Conservation (phyloP, 2,329 filamentous ascomycete genomes). For the Ascosphaera apis region DNA sequence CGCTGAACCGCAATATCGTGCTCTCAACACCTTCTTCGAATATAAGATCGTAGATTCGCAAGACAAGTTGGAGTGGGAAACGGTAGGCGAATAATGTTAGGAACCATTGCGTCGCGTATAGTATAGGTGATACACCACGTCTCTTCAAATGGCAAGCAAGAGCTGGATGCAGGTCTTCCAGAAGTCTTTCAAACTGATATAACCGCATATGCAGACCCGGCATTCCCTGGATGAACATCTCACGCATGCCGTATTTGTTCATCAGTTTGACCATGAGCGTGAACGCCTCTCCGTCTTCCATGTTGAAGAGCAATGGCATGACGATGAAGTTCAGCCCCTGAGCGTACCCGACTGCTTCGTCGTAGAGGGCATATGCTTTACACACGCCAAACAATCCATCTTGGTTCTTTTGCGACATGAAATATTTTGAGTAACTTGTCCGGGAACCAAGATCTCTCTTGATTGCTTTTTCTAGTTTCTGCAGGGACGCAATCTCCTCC, state of each 20-base stretch:
- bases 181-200: slow-evolving; percentile 80
- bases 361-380: slow-evolving; percentile 90
- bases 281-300: slow-evolving; percentile 95
- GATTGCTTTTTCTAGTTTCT: slow-evolving; percentile 78
- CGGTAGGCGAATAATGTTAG: slow-evolving; percentile 95
- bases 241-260: slow-evolving; percentile 85
- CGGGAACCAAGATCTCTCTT: slow-evolving; percentile 73
- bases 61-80: slow-evolving; percentile 84
- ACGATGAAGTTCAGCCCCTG: slow-evolving; percentile 98
- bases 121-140: slow-evolving; percentile 63
- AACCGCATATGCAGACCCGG: slow-evolving; percentile 79
- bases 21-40: slow-evolving; percentile 71
- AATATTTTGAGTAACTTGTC: slow-evolving; percentile 92
- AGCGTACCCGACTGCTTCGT: slow-evolving; percentile 84
- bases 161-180: slow-evolving; percentile 85
- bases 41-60: slow-evolving; percentile 90
- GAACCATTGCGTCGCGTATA: slow-evolving; percentile 98
- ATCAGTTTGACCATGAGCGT: slow-evolving; percentile 80
- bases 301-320: slow-evolving; percentile 93
- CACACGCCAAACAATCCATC: slow-evolving; percentile 88
- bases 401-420: slow-evolving; percentile 72
- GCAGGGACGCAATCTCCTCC: slow-evolving; percentile 48
- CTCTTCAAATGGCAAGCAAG: slow-evolving; percentile 85
- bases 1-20: slow-evolving; percentile 81
- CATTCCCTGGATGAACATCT: slow-evolving; percentile 92